These are phyloP conservation scores for Colletotrichum lindemuthianum DNA, from an alignment of 2,329 filamentous ascomycete genomes.

Conservation along the genomic window DNA sequence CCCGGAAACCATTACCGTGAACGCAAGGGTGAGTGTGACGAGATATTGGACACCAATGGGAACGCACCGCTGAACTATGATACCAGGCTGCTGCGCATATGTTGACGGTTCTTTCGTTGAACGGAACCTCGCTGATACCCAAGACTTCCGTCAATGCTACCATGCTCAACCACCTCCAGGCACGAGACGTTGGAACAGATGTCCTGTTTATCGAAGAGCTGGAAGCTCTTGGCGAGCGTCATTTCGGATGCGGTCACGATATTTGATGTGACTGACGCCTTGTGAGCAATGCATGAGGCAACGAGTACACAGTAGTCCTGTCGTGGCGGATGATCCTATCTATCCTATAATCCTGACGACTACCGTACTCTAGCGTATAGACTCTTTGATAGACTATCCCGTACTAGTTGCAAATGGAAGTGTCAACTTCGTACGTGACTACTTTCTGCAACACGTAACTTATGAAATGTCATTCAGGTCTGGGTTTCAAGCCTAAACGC, in stretches of 20 bases:
- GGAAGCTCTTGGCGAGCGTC: constrained; percentile 47
- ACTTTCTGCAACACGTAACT: too few relatives aligned
- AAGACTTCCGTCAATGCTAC: constrained; percentile 41
- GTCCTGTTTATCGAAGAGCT: constrained; percentile 44
- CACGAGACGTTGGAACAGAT: constrained; percentile 35
- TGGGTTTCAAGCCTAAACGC: too few relatives aligned
- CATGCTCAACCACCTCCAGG: constrained; percentile 37
- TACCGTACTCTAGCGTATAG: too few relatives aligned
- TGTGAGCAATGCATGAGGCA: neutral
- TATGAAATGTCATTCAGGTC: too few relatives aligned
- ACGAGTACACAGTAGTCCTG: too few relatives aligned
- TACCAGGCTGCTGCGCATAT: constrained; percentile 45
- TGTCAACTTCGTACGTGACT: too few relatives aligned
- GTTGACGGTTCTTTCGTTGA: constrained; percentile 43
- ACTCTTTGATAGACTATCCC: too few relatives aligned
- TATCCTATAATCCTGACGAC: too few relatives aligned
- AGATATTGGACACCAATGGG: rapidly evolving
- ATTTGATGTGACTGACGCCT: constrained; percentile 21
- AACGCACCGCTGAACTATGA: neutral
- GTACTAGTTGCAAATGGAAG: too few relatives aligned
- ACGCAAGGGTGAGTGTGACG: constrained; percentile 39
- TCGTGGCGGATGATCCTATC: too few relatives aligned
- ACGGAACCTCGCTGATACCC: constrained; percentile 46
- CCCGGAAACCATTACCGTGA: constrained; percentile 47
- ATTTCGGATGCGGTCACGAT: constrained; percentile 48